Conservation (phyloP, 306 rosid species). For the Echinosophora koreensis region DNA sequence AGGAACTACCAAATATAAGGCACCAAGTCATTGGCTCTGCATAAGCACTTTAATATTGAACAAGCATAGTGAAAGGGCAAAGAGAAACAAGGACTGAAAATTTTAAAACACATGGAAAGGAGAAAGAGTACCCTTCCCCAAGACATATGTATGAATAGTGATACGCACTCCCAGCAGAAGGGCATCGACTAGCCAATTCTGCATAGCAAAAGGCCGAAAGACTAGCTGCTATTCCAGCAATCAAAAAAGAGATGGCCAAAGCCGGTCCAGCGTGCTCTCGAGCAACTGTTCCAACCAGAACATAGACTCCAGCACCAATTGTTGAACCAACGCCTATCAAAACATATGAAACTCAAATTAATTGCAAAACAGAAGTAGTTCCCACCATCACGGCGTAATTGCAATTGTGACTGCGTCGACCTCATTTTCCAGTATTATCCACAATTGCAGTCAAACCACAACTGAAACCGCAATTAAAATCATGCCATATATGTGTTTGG, state of each 20-base stretch:
- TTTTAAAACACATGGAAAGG: background rate
- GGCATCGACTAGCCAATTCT: constrained; percentile 92
- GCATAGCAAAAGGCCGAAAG: constrained; percentile 99
- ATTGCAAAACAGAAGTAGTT: background rate
- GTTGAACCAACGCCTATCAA: constrained; percentile 91
- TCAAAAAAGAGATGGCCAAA: constrained; percentile 75
- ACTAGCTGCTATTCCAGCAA: constrained; percentile 93
- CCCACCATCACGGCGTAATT: too few species aligned
- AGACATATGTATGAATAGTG: constrained; percentile 92
- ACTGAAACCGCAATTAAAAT: too few species aligned
- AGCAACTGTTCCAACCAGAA: constrained; percentile 96
- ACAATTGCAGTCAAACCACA: too few species aligned
- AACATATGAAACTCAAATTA: constrained; percentile 9
- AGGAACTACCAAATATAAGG: constrained; percentile 1
- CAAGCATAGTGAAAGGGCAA: constrained; percentile 2
- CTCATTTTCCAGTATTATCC: too few species aligned
- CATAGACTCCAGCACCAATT: constrained; percentile 97
- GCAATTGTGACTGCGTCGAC: too few species aligned
- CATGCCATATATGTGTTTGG: too few species aligned
- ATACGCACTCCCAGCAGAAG: constrained; percentile 99
- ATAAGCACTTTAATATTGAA: background rate
- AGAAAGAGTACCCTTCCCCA: constrained; percentile 85
- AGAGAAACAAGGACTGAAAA: background rate
- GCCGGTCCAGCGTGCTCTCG: constrained; percentile 94
- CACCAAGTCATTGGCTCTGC: background rate